Base-by-base conservation (phyloP, 257 asterid species). In the Nicotiana paniculata region DNA sequence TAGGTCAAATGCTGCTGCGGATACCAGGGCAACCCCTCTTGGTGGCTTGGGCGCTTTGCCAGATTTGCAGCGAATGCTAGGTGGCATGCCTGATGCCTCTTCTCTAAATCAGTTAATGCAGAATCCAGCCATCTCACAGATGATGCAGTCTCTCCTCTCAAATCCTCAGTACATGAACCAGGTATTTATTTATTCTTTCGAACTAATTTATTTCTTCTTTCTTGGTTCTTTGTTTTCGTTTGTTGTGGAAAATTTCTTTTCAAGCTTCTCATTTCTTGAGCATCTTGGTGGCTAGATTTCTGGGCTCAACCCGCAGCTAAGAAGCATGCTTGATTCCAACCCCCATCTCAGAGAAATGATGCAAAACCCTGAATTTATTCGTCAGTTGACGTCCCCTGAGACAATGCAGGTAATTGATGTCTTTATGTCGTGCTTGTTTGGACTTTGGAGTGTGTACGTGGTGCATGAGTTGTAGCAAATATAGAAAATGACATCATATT, bases 81-180 rank as follows among this genome's bases (percentile, higher is more conserved):
- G 93, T 66, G 76, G 84, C 32, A 82, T 85, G 82, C 91, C 91
- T 43, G 90, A 88, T 54, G 86, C 89, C 63, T 81, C 83, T 80
- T 74, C 88, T 18, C 26, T 87, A 55, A 88, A 75, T 85, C 89
- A 89, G 79, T 17, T 87, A 81, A 85, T 89, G 91, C 90, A 88
- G 69, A 86, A 90, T 84, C 94, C 94, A 12, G 86, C 90, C 33
- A 78, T 85, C 16, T 82, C 90, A 37, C 88, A 88, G 83, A 88
- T 89, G 90, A 86, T 85, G 88, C 89, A 86, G 58, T 85, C 85
- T 79, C 80, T 87, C 63, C 83, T 90, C 51, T 87, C 93, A 53
- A 88, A 82, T 78, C 92, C 93, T 68, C 92, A 89, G 87, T 81
- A 86, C 83, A 84, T 86, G 88, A 88, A 86, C 85, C 90, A 90